Base-by-base conservation (phyloP, 768 basidiomycete genomes). In the Lactifluus volemus region DNA sequence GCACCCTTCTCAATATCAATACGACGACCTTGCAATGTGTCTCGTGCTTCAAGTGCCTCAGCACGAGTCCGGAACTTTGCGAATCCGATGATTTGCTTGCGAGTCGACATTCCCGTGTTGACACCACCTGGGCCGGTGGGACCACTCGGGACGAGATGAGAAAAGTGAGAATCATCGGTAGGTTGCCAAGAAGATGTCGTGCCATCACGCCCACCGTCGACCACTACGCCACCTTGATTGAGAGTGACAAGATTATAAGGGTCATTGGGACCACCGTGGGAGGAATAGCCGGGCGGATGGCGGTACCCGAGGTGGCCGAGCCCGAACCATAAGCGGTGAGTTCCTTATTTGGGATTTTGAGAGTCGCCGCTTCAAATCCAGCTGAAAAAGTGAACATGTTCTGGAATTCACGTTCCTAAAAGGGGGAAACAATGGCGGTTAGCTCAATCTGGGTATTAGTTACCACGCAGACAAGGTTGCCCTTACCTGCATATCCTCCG, bases 11-110 rank as follows among this genome's bases (percentile, higher is more conserved):
- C 90, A 36, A 89, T 84, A 68, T 98, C 97, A 39, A 98, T 90
- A 58, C 92, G 81, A 55, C 88, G 80, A 5, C 96, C 94, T 70
- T 95, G 93, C 5, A 99, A 77, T 6, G 84, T 79, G 68, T 98
- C 96, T 42, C 90, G 79, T 9, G 97, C 97, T 12, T 84, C 83
- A 2, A 97, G 72, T 0, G 97, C 97, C 68, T 95, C 92, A 49
- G 85, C 82, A 29, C 93, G 81, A 36, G 90, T 85, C 55, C 85
- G 81, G 76, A 99, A 99, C 72, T 97, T 92, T 53, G 97, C 97
- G 69, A 99, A 99, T 0, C 97, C 97, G 49, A 99, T 99, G 63
- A 95, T 98, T 70, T 98, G 97, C 73, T 95, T 94, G 65, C 94
- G 84, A 41, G 89, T 86, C 3, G 84, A 80, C 17, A 75, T 70